A percentile compares a stretch with the other conserved stretches of the same genome.
Evolutionary conservation across 495 filamentous ascomycete genomes (phyloP).

Genomic region (Daldinia decipiens): DNA sequence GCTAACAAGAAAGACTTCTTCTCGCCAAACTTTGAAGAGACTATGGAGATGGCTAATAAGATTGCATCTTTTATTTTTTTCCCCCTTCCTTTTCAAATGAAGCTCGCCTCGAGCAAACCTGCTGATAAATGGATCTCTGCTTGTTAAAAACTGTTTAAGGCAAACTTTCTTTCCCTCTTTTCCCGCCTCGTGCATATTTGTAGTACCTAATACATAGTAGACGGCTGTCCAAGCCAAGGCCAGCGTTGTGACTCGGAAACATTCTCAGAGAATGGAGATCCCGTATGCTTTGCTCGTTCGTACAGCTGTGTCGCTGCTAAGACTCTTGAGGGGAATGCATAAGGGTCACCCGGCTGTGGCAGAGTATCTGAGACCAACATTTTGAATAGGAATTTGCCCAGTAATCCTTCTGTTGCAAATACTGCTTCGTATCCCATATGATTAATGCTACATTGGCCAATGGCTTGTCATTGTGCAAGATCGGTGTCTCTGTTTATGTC

Average conservation of each 20-base stretch:
- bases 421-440: conserved; percentile 41
- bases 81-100: conserved; percentile 21
- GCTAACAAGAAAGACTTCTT: conserved; percentile 29
- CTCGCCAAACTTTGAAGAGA: conserved; percentile 33
- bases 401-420: conserved; percentile 45
- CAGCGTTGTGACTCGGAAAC: conserved; percentile 30
- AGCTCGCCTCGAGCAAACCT: conserved; percentile 19
- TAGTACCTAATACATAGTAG: conserved; percentile 5
- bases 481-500: conserved; percentile 45
- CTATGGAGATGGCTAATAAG: background rate
- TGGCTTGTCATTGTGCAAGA: conserved; percentile 33
- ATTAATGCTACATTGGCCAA: conserved; percentile 46
- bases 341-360: conserved; percentile 28
- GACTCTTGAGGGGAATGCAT: conserved; percentile 34
- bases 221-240: conserved; percentile 8
- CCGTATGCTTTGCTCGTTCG: conserved; percentile 27
- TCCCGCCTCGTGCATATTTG: conserved; percentile 11
- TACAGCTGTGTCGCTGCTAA: conserved; percentile 6
- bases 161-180: conserved; percentile 11
- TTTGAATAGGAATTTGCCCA: conserved; percentile 33
- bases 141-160: conserved; percentile 17
- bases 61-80: conserved; percentile 1
- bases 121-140: conserved; percentile 19
- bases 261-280: conserved; percentile 17
- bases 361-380: conserved; percentile 31